Base-by-base conservation (phyloP, 2,329 filamentous ascomycete species). In the Xylaria sp. region DNA sequence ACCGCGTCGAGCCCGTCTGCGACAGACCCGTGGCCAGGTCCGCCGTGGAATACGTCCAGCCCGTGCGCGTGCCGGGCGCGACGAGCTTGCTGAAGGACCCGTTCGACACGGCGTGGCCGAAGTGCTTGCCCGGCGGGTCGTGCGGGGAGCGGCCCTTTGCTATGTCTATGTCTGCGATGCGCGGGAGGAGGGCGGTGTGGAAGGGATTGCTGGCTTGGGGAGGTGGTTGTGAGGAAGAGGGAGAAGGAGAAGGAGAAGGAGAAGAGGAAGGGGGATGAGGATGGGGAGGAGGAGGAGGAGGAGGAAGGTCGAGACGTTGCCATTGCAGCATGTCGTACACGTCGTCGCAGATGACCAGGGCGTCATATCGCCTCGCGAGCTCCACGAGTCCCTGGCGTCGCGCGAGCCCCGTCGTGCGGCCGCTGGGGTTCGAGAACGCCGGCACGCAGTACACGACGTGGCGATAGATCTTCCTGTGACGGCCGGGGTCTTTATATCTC, bases 321-420 rank as follows among this genome's bases (percentile, higher is more conserved):
- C 94, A 97, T 76, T 94, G 92, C 5, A 98, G 84, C 71, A 95
- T 91, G 77, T 98, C 95, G 77, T 99, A 99, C 10, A 98, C 94
- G 77, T 99, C 96, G 80, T 98, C 95, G 55, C 88, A 88, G 31
- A 97, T 85, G 62, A 97, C 80, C n/a, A 98, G 85, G 6, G 92
- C 93, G 77, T 98, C 90, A 77, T 91, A 88, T 65, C 89, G 83
- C 63, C 95, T 86, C 0, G 95, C 95, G 6, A 97, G 79, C n/a
- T 83, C 81, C 27, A 98, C 89, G 3, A 98, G 84, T 11, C 82
- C 82, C 69, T 89, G 81, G 3, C 96, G 87, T 31, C 91, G 86
- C 20, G 79, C 77, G 3, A 93, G 78, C 15, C 90, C 89, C 89
- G 96, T 95, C 2, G 92, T 94, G 75, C 90, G 91, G 33, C 91